A percentile compares a stretch with the other conserved stretches of the same genome.
phyloP scores from a whole-genome alignment of 192 early-diverging fungal species.

The Jimgerdemannia lactiflua region DNA sequence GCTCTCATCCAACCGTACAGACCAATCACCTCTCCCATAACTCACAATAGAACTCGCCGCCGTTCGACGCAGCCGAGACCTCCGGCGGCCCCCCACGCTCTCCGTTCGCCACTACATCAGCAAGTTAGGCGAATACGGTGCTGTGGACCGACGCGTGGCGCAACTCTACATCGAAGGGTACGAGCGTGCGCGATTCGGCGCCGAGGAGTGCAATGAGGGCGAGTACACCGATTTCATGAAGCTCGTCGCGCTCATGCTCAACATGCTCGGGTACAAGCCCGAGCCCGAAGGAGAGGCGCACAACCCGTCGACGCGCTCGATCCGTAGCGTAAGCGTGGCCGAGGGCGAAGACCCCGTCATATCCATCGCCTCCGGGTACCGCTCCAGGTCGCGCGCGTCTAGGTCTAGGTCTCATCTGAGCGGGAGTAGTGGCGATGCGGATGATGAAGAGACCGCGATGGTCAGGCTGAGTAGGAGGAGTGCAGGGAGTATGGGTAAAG shows the following conservation, averaged over 20 bases:
- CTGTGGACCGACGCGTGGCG: constrained; percentile 41
- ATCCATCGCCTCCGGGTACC: not conserved
- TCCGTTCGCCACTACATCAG: constrained; percentile 51
- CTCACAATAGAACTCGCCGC: constrained; percentile 41
- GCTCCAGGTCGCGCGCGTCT: too few species aligned
- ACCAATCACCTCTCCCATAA: not conserved
- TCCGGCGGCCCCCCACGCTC: constrained; percentile 44
- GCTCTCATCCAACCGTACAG: not conserved
- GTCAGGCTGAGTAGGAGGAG: too few species aligned
- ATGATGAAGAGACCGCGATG: not conserved
- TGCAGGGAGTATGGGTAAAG: not conserved
- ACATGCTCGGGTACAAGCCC: constrained; percentile 38
- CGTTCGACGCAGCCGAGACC: constrained; percentile 25
- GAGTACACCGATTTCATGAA: constrained; percentile 54
- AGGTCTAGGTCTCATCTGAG: not conserved
- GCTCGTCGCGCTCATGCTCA: constrained; percentile 40
- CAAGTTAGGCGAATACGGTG: constrained; percentile 41
- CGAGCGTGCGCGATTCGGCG: constrained; percentile 52
- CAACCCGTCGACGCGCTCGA: not conserved
- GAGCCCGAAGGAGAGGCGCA: constrained; percentile 17
- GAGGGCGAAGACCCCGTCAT: not conserved
- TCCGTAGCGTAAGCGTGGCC: not conserved
- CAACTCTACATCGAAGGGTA: constrained; percentile 53
- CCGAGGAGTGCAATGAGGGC: constrained; percentile 29
- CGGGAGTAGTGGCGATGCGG: not conserved